phyloP scores from a whole-genome alignment of 139 green algal species.

The Chlorella sp. region DNA sequence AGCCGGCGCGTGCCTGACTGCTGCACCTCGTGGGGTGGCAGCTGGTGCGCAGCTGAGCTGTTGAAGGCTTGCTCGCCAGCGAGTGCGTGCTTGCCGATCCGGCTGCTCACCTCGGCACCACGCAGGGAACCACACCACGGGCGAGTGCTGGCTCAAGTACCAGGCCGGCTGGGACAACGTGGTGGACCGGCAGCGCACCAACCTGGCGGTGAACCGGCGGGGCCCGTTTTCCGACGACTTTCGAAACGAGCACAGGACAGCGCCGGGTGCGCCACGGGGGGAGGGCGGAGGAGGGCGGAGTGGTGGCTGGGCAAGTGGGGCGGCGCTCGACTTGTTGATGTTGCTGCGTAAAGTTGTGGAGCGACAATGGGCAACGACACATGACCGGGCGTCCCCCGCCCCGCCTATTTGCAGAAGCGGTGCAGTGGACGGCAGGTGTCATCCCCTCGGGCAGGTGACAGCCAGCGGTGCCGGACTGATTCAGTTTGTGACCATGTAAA shows the following conservation, averaged over 20 bases:
- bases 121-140: slow-evolving; percentile 20
- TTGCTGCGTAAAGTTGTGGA: too few species aligned
- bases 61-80: background rate
- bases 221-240: slow-evolving; percentile 3
- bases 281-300: background rate
- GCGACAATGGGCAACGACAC: too few species aligned
- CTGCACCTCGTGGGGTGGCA: background rate
- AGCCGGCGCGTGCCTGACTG: background rate
- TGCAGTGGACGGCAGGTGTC: background rate
- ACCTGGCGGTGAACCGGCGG: slow-evolving; percentile 39
- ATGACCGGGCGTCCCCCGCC: background rate
- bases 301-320: background rate
- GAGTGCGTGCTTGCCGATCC: background rate
- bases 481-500: too few species aligned
- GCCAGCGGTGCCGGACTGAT: background rate
- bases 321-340: too few species aligned
- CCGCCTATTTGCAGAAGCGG: background rate
- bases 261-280: background rate
- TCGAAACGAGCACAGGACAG: slow-evolving; percentile 26
- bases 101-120: background rate
- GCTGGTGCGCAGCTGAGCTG: background rate
- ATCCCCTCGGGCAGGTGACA: background rate
- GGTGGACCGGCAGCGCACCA: slow-evolving; percentile 34
- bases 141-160: slow-evolving; percentile 56
- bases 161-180: slow-evolving; percentile 53